Evolutionary conservation across 176 grass and related monocot species (phyloP), one percentile per base, ranked within the genome.

Genomic region (Eremochloa ophiuroides): DNA sequence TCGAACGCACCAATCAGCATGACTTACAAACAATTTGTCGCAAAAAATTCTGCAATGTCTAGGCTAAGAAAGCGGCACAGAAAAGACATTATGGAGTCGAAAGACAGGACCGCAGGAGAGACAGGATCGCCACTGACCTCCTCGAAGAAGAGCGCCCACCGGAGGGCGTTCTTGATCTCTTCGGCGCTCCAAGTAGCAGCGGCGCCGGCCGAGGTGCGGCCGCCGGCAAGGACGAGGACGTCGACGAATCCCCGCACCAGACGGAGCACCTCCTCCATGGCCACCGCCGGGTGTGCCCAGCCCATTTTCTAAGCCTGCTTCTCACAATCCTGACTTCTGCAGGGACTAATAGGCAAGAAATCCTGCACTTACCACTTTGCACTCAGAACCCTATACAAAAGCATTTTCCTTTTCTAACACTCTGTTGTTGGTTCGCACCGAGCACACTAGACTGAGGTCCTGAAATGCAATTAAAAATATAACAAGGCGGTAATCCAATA

Each of bases 131-230:
- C 75, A 39, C 69, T 28, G 71, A 91, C 92, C 41, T 93, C 88
- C 82, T 98, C 85, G 87, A 98, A 94, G 90, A 94, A 93, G 63
- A 93, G 63, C 7, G 78, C 88, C 92, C 95, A 98, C 23, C 75
- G 85, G 41, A 93, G 53, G 38, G 84, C 80, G 29, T 74, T 83
- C 70, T 72, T 82, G 64, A 98, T 74, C 43, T 85, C 87, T 7
- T 40, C 73, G 55, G 76, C 47, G 44, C 85, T 82, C 95, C 92
- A 98, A 43, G 15, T 48, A 10, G 84, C 88, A 18, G 81, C 3
- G 40, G 37, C 35, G 7, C 88, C 95, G 8, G 88, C 94, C 16
- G 92, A 86, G 23, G 85, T 80, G 77, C 86, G 80, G 11, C 95
- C 95, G 8, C 90, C 89, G 74, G 95, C 80, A 43, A 98, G 92